These are phyloP conservation scores for Apiotrichum sp. DNA, from an alignment of 1,284 basidiomycete genomes.

Conservation along the genomic window DNA sequence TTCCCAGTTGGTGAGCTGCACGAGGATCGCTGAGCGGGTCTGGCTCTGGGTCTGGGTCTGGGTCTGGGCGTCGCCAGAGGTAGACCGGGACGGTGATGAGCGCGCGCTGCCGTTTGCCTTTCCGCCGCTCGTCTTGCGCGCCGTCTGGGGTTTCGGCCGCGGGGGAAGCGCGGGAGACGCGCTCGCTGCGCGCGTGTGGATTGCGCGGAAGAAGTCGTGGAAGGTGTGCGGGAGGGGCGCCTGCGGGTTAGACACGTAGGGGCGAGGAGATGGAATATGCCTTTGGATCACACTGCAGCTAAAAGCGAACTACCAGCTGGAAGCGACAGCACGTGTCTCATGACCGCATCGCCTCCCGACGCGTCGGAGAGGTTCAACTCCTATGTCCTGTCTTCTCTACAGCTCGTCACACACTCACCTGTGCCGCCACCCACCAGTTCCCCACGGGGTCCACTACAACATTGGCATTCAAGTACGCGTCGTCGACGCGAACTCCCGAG, in stretches of 20 bases:
- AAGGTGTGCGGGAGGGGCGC: constrained; percentile 34
- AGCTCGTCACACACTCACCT: constrained; percentile 24
- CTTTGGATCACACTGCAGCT: too few relatives aligned
- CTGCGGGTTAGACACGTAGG: constrained; percentile 11
- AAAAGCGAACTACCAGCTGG: too few relatives aligned
- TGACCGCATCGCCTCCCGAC: too few relatives aligned
- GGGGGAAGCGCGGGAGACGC: background rate
- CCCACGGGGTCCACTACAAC: constrained; percentile 28
- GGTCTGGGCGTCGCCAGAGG: too few relatives aligned
- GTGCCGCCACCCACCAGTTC: constrained; percentile 39
- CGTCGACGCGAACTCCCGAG: constrained; percentile 24
- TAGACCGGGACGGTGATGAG: too few relatives aligned
- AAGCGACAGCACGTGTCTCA: too few relatives aligned
- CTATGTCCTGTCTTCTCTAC: too few relatives aligned
- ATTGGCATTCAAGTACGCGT: constrained; percentile 39
- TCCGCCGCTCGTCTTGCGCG: too few relatives aligned
- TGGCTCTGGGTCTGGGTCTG: background rate
- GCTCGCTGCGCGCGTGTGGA: constrained; percentile 23
- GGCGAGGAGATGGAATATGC: background rate
- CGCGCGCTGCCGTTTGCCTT: too few relatives aligned
- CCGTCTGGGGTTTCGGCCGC: background rate
- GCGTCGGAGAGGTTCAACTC: too few relatives aligned
- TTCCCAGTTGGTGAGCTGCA: constrained; percentile 40
- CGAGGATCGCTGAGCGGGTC: constrained; percentile 21
- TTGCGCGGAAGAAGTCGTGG: constrained; percentile 32